A percentile compares a stretch with the other conserved stretches of the same genome.
These are phyloP conservation scores for Ailanthus altissimus DNA, from an alignment of 345 rosid genomes.

Conservation along the genomic window DNA sequence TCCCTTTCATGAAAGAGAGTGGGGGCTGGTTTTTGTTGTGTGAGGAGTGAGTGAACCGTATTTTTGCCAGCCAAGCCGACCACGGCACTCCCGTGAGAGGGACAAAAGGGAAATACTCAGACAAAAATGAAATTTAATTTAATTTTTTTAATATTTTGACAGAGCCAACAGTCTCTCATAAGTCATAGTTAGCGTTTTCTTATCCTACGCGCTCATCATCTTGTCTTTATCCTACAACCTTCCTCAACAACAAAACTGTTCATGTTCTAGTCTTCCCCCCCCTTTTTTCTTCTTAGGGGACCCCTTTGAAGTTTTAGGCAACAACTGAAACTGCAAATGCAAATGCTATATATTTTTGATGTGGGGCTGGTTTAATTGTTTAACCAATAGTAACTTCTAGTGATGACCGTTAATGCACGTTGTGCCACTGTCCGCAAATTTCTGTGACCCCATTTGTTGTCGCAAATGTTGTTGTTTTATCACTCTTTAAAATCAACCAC, in stretches of 20 bases:
- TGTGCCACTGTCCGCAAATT: constrained; percentile 31
- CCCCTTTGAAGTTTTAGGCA: background rate
- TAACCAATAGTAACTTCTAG: constrained; percentile 13
- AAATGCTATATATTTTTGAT: background rate
- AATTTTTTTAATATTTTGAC: background rate
- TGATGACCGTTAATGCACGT: constrained; percentile 43
- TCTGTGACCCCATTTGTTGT: constrained; percentile 37
- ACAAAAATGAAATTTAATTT: background rate
- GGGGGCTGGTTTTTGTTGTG: constrained; percentile 23
- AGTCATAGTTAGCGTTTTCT: constrained; percentile 5
- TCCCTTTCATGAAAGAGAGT: constrained; percentile 23
- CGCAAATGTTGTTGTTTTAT: constrained; percentile 36
- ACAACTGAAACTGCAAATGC: constrained; percentile 18
- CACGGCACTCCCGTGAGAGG: constrained; percentile 66
- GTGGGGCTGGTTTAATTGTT: constrained; percentile 9
- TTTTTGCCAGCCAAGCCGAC: constrained; percentile 56
- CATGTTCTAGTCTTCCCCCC: constrained; percentile 25
- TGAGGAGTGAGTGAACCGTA: constrained; percentile 40
- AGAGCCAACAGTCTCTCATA: background rate
- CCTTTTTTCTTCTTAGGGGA: constrained; percentile 21
- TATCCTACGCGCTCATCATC: constrained; percentile 34
- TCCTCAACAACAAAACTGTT: constrained; percentile 12
- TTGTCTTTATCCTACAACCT: constrained; percentile 34
- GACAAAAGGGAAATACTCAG: constrained; percentile 39
- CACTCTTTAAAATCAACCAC: constrained; percentile 15